These are phyloP conservation scores for Linderina pennispora DNA, from an alignment of 192 early-diverging fungal genomes.

Conservation along the genomic window DNA sequence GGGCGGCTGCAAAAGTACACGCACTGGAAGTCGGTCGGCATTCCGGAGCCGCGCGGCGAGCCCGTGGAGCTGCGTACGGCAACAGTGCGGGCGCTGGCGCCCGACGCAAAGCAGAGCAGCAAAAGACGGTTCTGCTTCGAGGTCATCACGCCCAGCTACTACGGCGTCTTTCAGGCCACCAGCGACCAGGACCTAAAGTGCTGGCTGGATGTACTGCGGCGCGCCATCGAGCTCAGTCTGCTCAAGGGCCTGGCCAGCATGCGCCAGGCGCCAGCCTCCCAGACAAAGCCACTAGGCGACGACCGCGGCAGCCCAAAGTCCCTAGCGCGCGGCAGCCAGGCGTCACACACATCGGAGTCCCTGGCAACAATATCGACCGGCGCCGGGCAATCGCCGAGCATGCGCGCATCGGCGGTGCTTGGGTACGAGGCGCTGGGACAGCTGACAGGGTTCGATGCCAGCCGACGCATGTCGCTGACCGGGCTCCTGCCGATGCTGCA, in stretches of 20 bases:
- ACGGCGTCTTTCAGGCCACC: constrained; percentile 69
- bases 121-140: constrained; percentile 71
- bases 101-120: constrained; percentile 25
- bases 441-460: neutral
- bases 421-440: no score
- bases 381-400: no score
- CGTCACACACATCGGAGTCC: no score
- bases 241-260: no score
- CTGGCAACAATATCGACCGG: no score
- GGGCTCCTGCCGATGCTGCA: constrained; percentile 17
- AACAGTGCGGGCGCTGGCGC: constrained; percentile 27
- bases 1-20: constrained; percentile 25
- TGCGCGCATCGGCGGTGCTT: no score
- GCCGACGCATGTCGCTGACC: neutral
- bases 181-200: constrained; percentile 56
- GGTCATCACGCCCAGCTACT: constrained; percentile 68
- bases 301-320: no score
- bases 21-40: constrained; percentile 1
- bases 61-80: constrained; percentile 21
- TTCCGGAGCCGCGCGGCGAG: constrained; percentile 8
- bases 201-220: constrained; percentile 59
- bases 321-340: no score
- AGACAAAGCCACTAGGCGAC: no score
- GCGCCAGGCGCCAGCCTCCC: no score
- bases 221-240: constrained; percentile 40